Percentiles rank a stretch among this genome's conserved stretches.
Conservation (phyloP, 495 filamentous ascomycete genomes). For the Penicillium bovifimosum region DNA sequence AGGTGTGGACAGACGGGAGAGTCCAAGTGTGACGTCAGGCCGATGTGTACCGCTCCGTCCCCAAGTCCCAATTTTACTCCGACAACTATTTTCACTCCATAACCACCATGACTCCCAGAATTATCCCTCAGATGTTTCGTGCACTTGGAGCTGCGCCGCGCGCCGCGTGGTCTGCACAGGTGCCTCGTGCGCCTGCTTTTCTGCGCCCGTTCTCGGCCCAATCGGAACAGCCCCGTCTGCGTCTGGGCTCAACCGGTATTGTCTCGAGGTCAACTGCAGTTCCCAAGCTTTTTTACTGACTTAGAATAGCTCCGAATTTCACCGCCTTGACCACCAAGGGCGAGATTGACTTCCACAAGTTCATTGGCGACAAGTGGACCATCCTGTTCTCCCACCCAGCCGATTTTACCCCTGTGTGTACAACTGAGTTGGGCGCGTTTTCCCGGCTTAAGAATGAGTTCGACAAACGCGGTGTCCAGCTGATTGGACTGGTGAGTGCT, state of each 20-base stretch:
- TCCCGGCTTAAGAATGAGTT: constrained; percentile 59
- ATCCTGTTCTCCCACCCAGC: constrained; percentile 67
- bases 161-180: constrained; percentile 18
- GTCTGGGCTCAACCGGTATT: constrained; percentile 50
- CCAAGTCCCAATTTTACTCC: background rate
- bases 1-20: too few relatives aligned
- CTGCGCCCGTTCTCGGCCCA: constrained; percentile 28
- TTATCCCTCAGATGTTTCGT: constrained; percentile 25
- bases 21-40: background rate
- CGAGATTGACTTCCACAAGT: constrained; percentile 59
- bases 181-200: constrained; percentile 25
- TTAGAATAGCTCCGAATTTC: constrained; percentile 53
- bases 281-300: constrained; percentile 1
- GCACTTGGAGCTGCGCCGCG: constrained; percentile 24
- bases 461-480: constrained; percentile 56
- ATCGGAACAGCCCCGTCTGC: constrained; percentile 55
- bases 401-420: constrained; percentile 63
- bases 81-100: background rate
- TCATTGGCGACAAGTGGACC: constrained; percentile 55
- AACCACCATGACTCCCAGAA: constrained; percentile 9
- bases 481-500: constrained; percentile 56
- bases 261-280: background rate
- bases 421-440: constrained; percentile 64
- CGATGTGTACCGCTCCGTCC: too few relatives aligned
- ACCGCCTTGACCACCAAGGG: constrained; percentile 59